phyloP scores from a whole-genome alignment of 2,329 filamentous ascomycete genomes.

The Moelleriella libera region DNA sequence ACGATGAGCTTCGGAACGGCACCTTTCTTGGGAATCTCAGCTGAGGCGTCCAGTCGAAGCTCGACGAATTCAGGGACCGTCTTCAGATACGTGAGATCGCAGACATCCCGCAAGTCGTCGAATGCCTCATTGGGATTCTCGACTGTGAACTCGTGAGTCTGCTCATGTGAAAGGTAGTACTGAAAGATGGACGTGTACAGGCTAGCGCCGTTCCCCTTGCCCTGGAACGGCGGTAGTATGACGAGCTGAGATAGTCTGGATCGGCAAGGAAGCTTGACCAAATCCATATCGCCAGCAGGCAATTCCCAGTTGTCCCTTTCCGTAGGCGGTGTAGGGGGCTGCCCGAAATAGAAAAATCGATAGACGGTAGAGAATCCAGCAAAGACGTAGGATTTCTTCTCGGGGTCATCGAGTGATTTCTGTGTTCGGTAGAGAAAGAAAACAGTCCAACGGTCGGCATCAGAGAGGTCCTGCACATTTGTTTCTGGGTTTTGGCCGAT shows the following conservation, averaged over 20 bases:
- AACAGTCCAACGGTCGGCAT: constrained; percentile 78
- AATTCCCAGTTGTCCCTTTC: constrained; percentile 29
- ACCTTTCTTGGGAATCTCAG: constrained; percentile 34
- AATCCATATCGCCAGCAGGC: constrained; percentile 27
- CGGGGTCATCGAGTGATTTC: constrained; percentile 21
- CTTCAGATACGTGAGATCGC: constrained; percentile 54
- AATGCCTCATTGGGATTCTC: constrained; percentile 88
- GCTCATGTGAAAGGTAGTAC: constrained; percentile 49
- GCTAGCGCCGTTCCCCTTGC: constrained; percentile 60
- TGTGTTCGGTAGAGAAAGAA: constrained; percentile 71
- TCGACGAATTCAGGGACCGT: constrained; percentile 40
- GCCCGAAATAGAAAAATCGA: constrained; percentile 56
- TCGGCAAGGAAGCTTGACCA: constrained; percentile 55
- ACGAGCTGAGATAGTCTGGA: constrained; percentile 88
- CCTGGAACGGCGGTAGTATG: constrained; percentile 77
- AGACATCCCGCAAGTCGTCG: constrained; percentile 63
- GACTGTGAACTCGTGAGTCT: constrained; percentile 73
- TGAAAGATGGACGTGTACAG: constrained; percentile 73
- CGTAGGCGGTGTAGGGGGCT: constrained; percentile 28
- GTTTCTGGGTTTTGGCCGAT: constrained; percentile 44
- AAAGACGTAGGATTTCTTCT: constrained; percentile 56
- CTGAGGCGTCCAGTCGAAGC: constrained; percentile 38
- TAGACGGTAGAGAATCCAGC: constrained; percentile 87
- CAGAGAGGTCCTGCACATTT: constrained; percentile 51
- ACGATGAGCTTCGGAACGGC: constrained; percentile 38